Evolutionary conservation across 805 yeast species (phyloP), one percentile per base, ranked within the genome.

Genomic region (Alloascoidea hylecoeti): DNA sequence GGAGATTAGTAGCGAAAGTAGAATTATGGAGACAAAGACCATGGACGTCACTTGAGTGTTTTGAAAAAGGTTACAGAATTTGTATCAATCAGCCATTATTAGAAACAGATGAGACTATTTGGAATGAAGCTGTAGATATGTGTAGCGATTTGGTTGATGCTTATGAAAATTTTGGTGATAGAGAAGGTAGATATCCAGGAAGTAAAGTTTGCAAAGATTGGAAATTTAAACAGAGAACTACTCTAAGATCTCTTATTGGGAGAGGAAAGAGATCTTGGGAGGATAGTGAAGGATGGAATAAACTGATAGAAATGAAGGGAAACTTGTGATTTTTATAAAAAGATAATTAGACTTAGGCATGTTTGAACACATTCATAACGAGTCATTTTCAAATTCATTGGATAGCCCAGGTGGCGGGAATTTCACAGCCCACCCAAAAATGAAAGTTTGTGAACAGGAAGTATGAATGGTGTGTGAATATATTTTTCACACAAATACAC

Each of bases 121-220:
- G 95, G 94, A 69, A 72, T 44, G 78, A 73, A 27, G 84, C 94
- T 0, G 86, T 83, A 3, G 88, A 77, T 16, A 70, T 81, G 0
- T 81, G 95, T 51, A 56, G 61, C 23, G 95, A 86, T 43, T 63
- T 89, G 40, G 76, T 81, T 2, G 81, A 92, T 33, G 89, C 95
- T 1, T 89, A 86, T 53, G 86, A 78, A 50, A 77, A 82, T 2
- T 66, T 83, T 19, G 97, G 97, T n/a, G 92, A 80, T 41, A 56
- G 73, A 36, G 80, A 82, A 6, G 94, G 94, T 4, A 78, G 73
- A 48, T 70, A 77, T 49, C 86, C 84, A 2, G 94, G 78, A 15
- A 84, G 81, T 52, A 46, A 78, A n/a, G 94, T 88, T 5, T 86
- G 96, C 55, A 75, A 78, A 50, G 95, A 86, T 52, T 88, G 96